These are phyloP conservation scores for Tubosaeta sp. DNA, from an alignment of 768 basidiomycete species.

Conservation along the genomic window DNA sequence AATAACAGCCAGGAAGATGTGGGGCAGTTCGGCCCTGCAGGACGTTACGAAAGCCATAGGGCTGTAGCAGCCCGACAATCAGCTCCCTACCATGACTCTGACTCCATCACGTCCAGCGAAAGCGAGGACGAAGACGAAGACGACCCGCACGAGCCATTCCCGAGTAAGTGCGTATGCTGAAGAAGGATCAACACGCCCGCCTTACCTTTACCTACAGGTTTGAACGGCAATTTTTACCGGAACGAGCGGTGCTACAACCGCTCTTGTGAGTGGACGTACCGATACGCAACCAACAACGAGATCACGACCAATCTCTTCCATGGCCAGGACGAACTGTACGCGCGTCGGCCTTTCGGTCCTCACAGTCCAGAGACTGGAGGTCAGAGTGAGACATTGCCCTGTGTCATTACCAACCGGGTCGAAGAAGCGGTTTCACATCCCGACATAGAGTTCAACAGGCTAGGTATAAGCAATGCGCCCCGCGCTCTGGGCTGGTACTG, in stretches of 20 bases:
- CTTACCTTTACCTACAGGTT: slow-evolving; percentile 8
- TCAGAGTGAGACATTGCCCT: not conserved
- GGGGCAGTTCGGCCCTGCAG: not conserved
- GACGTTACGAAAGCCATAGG: not conserved
- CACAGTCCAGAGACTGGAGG: not conserved
- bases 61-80: not conserved
- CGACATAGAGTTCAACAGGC: not conserved
- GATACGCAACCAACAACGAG: slow-evolving; percentile 31
- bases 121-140: slow-evolving; percentile 18
- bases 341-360: not conserved
- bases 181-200: not conserved
- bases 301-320: slow-evolving; percentile 24
- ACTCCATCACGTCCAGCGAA: slow-evolving; percentile 9
- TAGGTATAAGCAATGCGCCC: not conserved
- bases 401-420: slow-evolving; percentile 9
- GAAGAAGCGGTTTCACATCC: slow-evolving; percentile 3
- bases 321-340: slow-evolving; percentile 14
- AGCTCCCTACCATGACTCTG: not conserved
- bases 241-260: not conserved
- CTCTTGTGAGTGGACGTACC: slow-evolving; percentile 25
- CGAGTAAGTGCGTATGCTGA: slow-evolving; percentile 21
- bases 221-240: slow-evolving; percentile 20
- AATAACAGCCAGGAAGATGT: not conserved
- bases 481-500: not conserved
- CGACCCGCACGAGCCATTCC: slow-evolving; percentile 25